Evolutionary conservation across 257 asterid genomes (phyloP).

Genomic region (Lycium ferocissimum): DNA sequence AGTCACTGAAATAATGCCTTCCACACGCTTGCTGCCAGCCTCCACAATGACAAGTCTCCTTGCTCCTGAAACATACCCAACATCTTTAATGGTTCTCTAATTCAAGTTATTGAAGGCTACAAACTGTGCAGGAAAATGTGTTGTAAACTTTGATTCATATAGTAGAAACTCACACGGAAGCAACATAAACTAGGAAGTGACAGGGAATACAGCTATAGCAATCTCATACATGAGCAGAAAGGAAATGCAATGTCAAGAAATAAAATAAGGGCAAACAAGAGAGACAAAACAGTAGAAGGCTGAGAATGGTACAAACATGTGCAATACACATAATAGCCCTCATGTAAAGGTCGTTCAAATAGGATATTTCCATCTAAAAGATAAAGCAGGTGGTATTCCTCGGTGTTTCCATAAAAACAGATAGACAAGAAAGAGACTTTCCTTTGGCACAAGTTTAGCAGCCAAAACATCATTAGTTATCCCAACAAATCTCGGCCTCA

Average conservation of each 20-base stretch:
- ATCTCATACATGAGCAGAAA: background rate
- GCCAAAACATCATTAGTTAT: constrained; percentile 15
- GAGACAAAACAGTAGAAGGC: background rate
- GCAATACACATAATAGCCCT: background rate
- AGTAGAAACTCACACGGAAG: constrained; percentile 14
- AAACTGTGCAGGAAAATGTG: background rate
- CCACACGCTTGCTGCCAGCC: constrained; percentile 81
- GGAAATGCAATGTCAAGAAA: background rate
- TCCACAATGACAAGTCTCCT: constrained; percentile 77
- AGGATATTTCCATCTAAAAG: constrained; percentile 13
- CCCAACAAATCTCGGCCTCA: background rate
- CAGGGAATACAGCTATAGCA: background rate
- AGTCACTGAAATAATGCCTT: constrained; percentile 69
- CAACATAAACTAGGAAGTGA: constrained; percentile 2
- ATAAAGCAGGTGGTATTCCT: background rate
- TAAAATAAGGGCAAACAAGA: constrained; percentile 14
- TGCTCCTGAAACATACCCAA: constrained; percentile 53
- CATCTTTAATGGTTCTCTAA: background rate
- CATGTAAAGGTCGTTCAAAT: constrained; percentile 3
- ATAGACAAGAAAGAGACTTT: background rate
- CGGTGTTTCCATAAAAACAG: background rate
- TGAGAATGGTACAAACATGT: background rate
- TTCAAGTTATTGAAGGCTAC: background rate
- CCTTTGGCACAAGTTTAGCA: constrained; percentile 24
- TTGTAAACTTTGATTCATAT: background rate